Evolutionary conservation across 2,329 filamentous ascomycete genomes (phyloP).

Genomic region (Diplodia scrobiculata): DNA sequence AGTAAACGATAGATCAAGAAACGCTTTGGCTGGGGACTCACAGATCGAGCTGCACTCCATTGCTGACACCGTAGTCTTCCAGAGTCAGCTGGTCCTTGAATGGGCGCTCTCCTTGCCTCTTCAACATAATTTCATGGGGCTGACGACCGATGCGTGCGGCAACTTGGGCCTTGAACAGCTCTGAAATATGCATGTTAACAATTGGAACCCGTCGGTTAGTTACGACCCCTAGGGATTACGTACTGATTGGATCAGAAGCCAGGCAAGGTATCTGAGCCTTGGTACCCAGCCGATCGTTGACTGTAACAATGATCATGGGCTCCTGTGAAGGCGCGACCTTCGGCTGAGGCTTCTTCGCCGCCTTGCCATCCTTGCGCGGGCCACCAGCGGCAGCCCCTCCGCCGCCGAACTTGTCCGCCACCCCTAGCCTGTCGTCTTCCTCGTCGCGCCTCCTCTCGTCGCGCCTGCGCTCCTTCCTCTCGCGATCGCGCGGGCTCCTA

Average conservation of each 20-base stretch:
- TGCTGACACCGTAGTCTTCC: conserved; percentile 91
- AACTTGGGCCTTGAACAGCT: conserved; percentile 87
- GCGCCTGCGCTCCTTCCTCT: conserved; percentile 26
- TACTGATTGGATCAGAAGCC: conserved; percentile 74
- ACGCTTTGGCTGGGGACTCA: conserved; percentile 30
- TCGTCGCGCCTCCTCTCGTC: conserved; percentile 20
- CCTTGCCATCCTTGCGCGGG: conserved; percentile 45
- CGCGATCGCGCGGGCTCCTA: conserved; percentile 23
- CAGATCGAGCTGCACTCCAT: conserved; percentile 69
- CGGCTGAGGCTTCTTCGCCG: conserved; percentile 28
- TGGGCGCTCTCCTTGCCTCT: conserved; percentile 86
- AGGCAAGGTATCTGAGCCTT: conserved; percentile 91
- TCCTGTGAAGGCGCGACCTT: conserved; percentile 50
- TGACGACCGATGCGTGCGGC: conserved; percentile 85
- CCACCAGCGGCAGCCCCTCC: conserved; percentile 31
- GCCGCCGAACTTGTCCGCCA: conserved; percentile 17
- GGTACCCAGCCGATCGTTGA: conserved; percentile 96
- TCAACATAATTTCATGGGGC: conserved; percentile 86
- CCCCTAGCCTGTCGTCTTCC: conserved; percentile 37
- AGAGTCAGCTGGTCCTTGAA: conserved; percentile 89
- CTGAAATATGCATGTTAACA: conserved; percentile 37
- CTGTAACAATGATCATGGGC: conserved; percentile 89
- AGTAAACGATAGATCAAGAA: neutral
- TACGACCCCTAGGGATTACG: conserved; percentile 32
- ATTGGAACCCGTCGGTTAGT: neutral